Evolutionary conservation across 352 stramenopile genomes (phyloP).

Genomic region (Pythium rishiriense): DNA sequence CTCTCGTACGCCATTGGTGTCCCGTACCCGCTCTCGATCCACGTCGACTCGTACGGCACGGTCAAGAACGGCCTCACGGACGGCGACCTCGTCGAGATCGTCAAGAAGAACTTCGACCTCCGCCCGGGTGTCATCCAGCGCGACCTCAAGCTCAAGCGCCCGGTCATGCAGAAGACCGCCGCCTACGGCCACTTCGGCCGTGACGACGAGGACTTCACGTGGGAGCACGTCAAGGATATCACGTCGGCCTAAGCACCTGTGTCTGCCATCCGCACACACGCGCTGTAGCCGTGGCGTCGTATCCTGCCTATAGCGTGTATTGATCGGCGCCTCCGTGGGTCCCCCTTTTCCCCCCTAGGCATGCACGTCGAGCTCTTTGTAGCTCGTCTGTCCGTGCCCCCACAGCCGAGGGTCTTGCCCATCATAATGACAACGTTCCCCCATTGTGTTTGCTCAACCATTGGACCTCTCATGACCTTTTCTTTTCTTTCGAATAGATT

Average conservation of each 20-base stretch:
- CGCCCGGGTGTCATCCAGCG: conserved; percentile 97
- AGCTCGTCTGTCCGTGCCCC: conserved; percentile 22
- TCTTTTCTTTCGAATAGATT: conserved; percentile 12
- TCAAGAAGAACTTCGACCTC: conserved; percentile 99
- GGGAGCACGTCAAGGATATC: conserved; percentile 96
- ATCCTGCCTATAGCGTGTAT: conserved; percentile 26
- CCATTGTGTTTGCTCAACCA: conserved; percentile 21
- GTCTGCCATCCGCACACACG: conserved; percentile 15
- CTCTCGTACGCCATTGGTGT: conserved; percentile 99
- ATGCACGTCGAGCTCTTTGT: conserved; percentile 17
- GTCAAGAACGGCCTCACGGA: conserved; percentile 95
- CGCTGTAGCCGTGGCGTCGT: conserved; percentile 17
- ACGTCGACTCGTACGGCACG: conserved; percentile 99
- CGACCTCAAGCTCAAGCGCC: conserved; percentile 96
- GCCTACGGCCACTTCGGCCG: conserved; percentile 99
- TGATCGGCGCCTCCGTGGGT: conserved; percentile 25
- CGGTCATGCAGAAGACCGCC: conserved; percentile 98
- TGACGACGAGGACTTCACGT: conserved; percentile 98
- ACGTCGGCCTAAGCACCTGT: conserved; percentile 49
- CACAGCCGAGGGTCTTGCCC: conserved; percentile 21
- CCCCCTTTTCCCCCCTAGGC: not conserved
- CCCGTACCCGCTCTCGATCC: conserved; percentile 95
- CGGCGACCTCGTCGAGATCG: conserved; percentile 95
- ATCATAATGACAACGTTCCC: conserved; percentile 28
- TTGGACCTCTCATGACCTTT: not conserved